Percentiles rank a stretch among this genome's conserved stretches.
Evolutionary conservation across 352 stramenopile genomes (phyloP).

Genomic region (Blastocystis sp.): DNA sequence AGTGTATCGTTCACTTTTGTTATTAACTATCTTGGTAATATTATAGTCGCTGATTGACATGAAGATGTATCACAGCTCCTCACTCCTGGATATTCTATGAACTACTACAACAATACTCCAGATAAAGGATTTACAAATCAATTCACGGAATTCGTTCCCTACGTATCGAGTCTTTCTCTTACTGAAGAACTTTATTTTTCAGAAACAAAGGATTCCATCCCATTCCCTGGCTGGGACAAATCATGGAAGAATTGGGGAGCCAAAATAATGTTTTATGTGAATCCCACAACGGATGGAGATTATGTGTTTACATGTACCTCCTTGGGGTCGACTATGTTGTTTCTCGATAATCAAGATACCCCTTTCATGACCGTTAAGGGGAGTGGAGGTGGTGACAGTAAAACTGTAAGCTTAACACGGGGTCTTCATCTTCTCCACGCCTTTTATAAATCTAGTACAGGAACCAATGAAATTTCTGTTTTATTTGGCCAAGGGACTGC

Average conservation of each 20-base stretch:
- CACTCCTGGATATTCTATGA: neutral
- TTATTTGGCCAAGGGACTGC: too few relatives aligned
- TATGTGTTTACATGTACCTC: neutral
- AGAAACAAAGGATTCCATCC: neutral
- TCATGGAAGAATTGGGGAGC: neutral
- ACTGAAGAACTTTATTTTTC: neutral
- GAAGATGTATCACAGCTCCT: too few relatives aligned
- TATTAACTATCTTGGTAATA: neutral
- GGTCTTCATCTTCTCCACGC: neutral
- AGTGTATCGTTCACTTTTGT: neutral
- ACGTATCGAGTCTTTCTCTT: neutral
- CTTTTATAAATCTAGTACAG: neutral
- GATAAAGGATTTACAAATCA: neutral
- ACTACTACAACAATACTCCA: neutral
- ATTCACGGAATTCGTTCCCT: neutral
- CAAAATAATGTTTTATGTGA: neutral
- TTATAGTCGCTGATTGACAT: neutral
- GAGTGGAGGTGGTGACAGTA: neutral
- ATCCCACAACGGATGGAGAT: neutral
- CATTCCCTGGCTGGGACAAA: neutral
- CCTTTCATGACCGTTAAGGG: neutral
- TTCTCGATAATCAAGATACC: neutral
- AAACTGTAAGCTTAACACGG: neutral
- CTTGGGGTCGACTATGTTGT: neutral
- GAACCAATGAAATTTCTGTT: too few relatives aligned